phyloP scores from a whole-genome alignment of 306 rosid genomes.

The Albizia julibrissin region DNA sequence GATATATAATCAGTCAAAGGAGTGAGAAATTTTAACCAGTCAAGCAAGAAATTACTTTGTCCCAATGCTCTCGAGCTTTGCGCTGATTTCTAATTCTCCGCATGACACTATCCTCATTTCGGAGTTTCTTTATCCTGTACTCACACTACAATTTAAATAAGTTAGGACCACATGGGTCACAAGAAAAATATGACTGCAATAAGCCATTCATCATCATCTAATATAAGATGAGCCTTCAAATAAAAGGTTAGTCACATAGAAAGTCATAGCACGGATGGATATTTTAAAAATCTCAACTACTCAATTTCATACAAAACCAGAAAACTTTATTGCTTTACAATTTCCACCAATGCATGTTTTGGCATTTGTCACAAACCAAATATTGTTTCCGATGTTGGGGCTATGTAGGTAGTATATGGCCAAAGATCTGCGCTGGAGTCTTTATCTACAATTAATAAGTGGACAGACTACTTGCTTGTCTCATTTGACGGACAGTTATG shows the following conservation, averaged over 20 bases:
- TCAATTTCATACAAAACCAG: not conserved
- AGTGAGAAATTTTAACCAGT: conserved; percentile 6
- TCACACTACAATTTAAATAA: conserved; percentile 62
- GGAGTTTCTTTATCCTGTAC: conserved; percentile 76
- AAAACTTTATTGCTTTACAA: not conserved
- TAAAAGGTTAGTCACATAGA: not conserved
- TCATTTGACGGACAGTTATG: conserved; percentile 14
- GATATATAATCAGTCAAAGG: conserved; percentile 22
- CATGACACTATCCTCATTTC: conserved; percentile 75
- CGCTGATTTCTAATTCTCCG: conserved; percentile 70
- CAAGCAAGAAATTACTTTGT: conserved; percentile 62
- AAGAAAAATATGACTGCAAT: conserved; percentile 16
- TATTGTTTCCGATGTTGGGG: conserved; percentile 2
- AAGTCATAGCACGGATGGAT: not conserved
- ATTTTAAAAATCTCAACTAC: not conserved
- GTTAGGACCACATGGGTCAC: conserved; percentile 25
- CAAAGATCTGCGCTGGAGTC: not conserved
- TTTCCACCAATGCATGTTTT: not conserved
- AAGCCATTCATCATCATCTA: conserved; percentile 5
- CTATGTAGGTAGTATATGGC: conserved; percentile 1
- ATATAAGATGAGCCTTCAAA: not conserved
- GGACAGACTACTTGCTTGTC: conserved; percentile 5
- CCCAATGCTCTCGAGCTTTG: conserved; percentile 88
- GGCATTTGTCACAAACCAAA: not conserved
- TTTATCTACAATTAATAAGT: conserved; percentile 10